These are phyloP conservation scores for Pisolithus thermaeus DNA, from an alignment of 1,284 basidiomycete species.

Conservation along the genomic window DNA sequence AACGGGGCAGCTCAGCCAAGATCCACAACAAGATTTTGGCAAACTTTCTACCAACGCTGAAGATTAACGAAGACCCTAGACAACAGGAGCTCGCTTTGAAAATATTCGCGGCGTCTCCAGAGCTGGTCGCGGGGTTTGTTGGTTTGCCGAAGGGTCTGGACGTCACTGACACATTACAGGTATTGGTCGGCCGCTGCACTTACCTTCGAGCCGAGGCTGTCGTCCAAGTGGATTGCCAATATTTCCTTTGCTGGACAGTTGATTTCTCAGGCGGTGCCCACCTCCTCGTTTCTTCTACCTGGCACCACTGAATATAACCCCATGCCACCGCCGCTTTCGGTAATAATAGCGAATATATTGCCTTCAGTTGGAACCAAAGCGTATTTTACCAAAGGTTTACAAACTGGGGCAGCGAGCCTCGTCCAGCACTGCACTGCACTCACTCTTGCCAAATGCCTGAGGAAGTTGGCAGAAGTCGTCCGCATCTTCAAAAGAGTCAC, in stretches of 20 bases:
- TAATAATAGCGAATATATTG: constrained; percentile 70
- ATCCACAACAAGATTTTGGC: constrained; percentile 85
- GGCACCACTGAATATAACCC: constrained; percentile 42
- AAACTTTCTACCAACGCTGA: constrained; percentile 68
- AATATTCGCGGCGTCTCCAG: constrained; percentile 78
- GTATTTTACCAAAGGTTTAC: constrained; percentile 76
- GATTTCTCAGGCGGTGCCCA: constrained; percentile 70
- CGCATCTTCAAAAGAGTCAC: constrained; percentile 47
- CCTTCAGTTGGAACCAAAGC: constrained; percentile 64
- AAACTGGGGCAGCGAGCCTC: constrained; percentile 53
- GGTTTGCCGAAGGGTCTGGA: background rate
- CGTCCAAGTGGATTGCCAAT: constrained; percentile 86
- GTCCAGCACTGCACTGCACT: constrained; percentile 82
- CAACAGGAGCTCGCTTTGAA: constrained; percentile 81
- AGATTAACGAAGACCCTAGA: constrained; percentile 80
- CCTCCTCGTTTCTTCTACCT: constrained; percentile 53
- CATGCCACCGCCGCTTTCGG: constrained; percentile 64
- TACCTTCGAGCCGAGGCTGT: constrained; percentile 81
- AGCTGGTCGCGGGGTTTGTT: constrained; percentile 72
- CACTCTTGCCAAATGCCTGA: constrained; percentile 64
- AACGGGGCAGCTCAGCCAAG: constrained; percentile 34
- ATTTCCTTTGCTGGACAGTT: constrained; percentile 77
- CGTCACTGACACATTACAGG: constrained; percentile 31
- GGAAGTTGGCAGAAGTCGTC: constrained; percentile 61
- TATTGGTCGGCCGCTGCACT: constrained; percentile 75